Evolutionary conservation across 768 basidiomycete genomes (phyloP).

Genomic region (Sutorius australiensis): DNA sequence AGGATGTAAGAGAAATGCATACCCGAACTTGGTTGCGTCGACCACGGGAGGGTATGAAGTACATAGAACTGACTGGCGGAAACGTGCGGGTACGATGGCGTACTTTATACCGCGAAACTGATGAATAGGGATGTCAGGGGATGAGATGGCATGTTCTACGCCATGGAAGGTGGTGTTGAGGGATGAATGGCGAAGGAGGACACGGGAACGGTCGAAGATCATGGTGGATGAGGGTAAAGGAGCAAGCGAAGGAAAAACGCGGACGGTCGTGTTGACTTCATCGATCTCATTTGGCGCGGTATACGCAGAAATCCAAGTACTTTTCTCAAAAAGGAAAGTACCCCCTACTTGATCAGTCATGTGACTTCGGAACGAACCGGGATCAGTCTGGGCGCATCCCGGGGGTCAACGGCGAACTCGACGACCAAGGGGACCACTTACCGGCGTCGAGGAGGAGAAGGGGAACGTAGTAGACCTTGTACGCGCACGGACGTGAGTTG

Average conservation of each 20-base stretch:
- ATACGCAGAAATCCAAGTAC: constrained; percentile 20
- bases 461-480: background rate
- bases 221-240: constrained; percentile 15
- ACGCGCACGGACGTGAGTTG: background rate
- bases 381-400: background rate
- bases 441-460: background rate
- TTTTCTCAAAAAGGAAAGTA: constrained; percentile 22
- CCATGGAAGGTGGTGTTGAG: constrained; percentile 68
- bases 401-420: constrained; percentile 13
- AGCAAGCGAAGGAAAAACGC: background rate
- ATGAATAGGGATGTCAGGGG: constrained; percentile 51
- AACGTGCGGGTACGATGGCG: constrained; percentile 67
- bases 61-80: constrained; percentile 66
- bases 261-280: constrained; percentile 15
- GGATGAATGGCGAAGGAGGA: constrained; percentile 44
- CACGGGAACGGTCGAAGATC: constrained; percentile 28
- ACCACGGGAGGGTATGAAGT: constrained; percentile 54
- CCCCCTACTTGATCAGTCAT: constrained; percentile 17
- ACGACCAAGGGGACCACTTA: constrained; percentile 2
- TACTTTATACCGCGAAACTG: constrained; percentile 81
- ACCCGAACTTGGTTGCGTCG: constrained; percentile 69
- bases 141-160: constrained; percentile 57
- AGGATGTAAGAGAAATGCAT: constrained; percentile 20
- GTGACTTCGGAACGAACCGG: constrained; percentile 22
- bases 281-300: constrained; percentile 21